Conservation (phyloP, 306 rosid genomes). For the Sphenostylis stenocarpa region DNA sequence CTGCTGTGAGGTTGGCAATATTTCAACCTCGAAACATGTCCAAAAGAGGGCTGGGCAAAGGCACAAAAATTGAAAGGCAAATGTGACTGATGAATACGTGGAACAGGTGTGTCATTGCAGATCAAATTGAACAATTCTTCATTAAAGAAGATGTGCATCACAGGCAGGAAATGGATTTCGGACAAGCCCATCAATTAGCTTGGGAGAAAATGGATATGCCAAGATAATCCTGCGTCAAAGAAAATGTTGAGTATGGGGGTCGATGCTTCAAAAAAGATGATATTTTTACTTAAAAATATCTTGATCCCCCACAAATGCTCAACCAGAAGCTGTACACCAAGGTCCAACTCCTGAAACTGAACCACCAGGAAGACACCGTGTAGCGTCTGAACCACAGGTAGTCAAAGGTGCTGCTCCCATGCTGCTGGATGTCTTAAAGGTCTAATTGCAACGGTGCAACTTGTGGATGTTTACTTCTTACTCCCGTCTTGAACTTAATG, state of each 20-base stretch:
- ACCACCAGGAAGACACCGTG: constrained; percentile 27
- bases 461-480: constrained; percentile 8
- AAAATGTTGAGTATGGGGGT: constrained; percentile 98
- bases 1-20: constrained; percentile 76
- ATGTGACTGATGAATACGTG: constrained; percentile 74
- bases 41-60: constrained; percentile 78
- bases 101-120: constrained; percentile 72
- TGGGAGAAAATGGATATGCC: constrained; percentile 85
- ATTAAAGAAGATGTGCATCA: constrained; percentile 66
- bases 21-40: constrained; percentile 75
- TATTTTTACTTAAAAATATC: constrained; percentile 61
- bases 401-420: constrained; percentile 35
- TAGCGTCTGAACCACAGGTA: constrained; percentile 28
- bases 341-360: constrained; percentile 43
- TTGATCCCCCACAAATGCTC: constrained; percentile 73
- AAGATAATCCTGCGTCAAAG: constrained; percentile 98
- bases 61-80: constrained; percentile 76
- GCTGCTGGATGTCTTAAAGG: constrained; percentile 36
- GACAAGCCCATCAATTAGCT: constrained; percentile 89
- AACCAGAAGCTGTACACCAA: constrained; percentile 49
- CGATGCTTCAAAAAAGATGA: constrained; percentile 62
- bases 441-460: constrained; percentile 33
- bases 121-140: constrained; percentile 76
- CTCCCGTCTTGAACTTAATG: not conserved
- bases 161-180: constrained; percentile 67